Percentiles rank a stretch among this genome's conserved stretches.
Conservation (phyloP, 73 alveolate species). For the Diophrys sp. region DNA sequence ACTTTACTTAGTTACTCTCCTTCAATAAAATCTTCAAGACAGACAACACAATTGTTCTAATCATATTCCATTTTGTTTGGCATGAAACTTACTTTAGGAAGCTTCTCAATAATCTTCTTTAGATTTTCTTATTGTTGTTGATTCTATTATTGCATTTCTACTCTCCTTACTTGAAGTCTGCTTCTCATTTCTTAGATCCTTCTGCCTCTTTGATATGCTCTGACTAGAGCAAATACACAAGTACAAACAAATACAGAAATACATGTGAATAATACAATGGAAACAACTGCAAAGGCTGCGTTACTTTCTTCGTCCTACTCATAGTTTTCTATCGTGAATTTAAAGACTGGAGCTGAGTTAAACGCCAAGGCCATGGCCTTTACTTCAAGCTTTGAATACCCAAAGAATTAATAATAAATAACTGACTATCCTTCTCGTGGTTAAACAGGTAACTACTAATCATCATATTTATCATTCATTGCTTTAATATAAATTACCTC, state of each 20-base stretch:
- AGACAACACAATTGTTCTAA: background rate
- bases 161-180: background rate
- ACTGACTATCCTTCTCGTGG: background rate
- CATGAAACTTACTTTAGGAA: background rate
- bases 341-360: background rate
- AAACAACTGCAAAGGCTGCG: conserved; percentile 1
- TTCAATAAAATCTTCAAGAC: background rate
- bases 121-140: background rate
- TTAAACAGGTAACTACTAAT: background rate
- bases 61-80: background rate
- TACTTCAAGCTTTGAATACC: background rate
- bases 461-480: background rate
- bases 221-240: background rate
- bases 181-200: background rate
- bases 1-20: too few species aligned
- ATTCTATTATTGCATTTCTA: background rate
- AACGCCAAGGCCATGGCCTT: background rate
- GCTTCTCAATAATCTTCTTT: background rate
- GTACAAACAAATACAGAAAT: background rate
- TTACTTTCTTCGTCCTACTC: background rate
- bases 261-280: background rate
- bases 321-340: background rate
- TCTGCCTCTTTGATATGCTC: background rate
- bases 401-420: background rate
- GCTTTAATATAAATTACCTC: background rate